These are phyloP conservation scores for Proliferodiscus dingleyae DNA, from an alignment of 2,329 filamentous ascomycete genomes.

Conservation along the genomic window DNA sequence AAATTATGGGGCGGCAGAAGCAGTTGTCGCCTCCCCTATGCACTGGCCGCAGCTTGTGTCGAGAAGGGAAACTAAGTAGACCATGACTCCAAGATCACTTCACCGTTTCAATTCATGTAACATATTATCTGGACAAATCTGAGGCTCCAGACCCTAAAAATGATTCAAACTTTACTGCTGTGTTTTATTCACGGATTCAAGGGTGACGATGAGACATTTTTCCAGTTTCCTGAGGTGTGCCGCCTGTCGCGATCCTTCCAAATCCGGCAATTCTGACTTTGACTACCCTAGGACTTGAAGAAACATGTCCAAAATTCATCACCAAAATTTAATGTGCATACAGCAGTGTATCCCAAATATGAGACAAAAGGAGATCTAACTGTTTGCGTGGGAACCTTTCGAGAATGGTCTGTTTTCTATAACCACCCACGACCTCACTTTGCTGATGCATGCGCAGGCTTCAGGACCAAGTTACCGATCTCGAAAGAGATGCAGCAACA, in stretches of 20 bases:
- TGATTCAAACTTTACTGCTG: constrained; percentile 59
- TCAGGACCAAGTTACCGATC: constrained; percentile 73
- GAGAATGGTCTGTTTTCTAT: constrained; percentile 43
- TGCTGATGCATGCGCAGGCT: constrained; percentile 47
- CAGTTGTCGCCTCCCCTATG: no score
- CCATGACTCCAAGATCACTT: no score
- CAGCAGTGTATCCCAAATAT: constrained; percentile 65
- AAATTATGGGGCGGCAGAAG: no score
- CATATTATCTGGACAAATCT: no score
- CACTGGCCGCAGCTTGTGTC: no score
- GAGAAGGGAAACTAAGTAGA: no score
- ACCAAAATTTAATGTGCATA: constrained; percentile 54
- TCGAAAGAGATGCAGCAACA: constrained; percentile 66
- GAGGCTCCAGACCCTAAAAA: constrained; percentile 30
- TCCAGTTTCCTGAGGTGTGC: constrained; percentile 53
- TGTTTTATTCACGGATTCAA: constrained; percentile 74
- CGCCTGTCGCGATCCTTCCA: not conserved
- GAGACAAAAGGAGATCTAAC: constrained; percentile 66
- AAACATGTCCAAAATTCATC: constrained; percentile 53
- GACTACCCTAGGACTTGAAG: constrained; percentile 47
- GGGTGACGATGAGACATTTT: constrained; percentile 67
- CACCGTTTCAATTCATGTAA: no score
- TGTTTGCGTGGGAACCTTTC: constrained; percentile 47
- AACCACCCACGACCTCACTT: not conserved
- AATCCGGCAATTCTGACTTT: not conserved